Percentiles rank a stretch among this genome's conserved stretches.
Evolutionary conservation across 805 yeast genomes (phyloP).

Genomic region (Scheffersomyces stipitis): DNA sequence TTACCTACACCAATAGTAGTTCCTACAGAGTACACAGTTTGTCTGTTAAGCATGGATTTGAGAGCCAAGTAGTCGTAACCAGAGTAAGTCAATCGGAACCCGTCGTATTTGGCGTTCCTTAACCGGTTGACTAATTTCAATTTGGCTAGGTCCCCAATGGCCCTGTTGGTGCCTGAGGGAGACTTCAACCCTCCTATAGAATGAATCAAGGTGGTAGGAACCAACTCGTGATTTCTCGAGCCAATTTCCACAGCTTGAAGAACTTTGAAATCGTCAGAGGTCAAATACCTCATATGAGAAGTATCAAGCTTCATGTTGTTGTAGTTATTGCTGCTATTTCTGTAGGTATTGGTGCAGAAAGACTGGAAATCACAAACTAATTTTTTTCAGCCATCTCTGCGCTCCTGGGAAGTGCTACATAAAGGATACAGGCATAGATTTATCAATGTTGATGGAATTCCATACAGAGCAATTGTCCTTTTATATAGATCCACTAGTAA

Average conservation of each 20-base stretch:
- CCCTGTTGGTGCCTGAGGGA: conserved; percentile 71
- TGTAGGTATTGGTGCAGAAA: not conserved
- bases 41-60: conserved; percentile 75
- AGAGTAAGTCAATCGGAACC: conserved; percentile 81
- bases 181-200: conserved; percentile 77
- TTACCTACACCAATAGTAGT: conserved; percentile 94
- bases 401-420: too few species aligned
- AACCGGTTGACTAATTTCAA: conserved; percentile 71
- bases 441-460: too few species aligned
- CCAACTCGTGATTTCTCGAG: conserved; percentile 89
- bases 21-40: conserved; percentile 75
- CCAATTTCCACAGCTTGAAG: conserved; percentile 89
- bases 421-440: too few species aligned
- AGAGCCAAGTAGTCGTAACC: conserved; percentile 94
- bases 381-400: conserved; percentile 5
- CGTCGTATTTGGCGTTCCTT: conserved; percentile 93
- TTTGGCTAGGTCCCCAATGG: conserved; percentile 85
- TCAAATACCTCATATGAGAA: conserved; percentile 88
- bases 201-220: conserved; percentile 83
- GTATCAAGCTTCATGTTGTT: conserved; percentile 86
- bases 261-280: conserved; percentile 87
- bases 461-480: too few species aligned
- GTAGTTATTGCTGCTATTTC: not conserved
- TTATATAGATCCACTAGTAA: too few species aligned
- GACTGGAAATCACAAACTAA: not conserved